Evolutionary conservation across 148 eudicot species (phyloP).

Genomic region (Rhododendron molle): DNA sequence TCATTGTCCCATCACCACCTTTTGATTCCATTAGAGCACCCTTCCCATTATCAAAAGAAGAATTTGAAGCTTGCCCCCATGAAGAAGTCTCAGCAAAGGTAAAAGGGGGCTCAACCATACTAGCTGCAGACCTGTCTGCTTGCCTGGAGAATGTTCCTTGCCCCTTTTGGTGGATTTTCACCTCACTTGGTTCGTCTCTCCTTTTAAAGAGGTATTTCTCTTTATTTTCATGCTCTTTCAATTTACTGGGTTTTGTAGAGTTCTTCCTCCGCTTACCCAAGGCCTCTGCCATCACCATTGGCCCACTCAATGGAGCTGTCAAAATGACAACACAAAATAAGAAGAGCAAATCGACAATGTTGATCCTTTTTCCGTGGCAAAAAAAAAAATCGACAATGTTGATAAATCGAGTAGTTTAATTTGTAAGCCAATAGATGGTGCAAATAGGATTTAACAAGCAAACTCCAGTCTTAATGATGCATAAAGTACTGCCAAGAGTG

Average conservation of each 20-base stretch:
- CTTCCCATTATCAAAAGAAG: neutral
- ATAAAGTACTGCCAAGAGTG: neutral
- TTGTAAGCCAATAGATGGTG: neutral
- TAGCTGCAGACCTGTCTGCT: conserved; percentile 28
- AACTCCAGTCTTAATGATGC: neutral
- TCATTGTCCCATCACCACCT: neutral
- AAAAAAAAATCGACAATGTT: neutral
- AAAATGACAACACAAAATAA: conserved; percentile 16
- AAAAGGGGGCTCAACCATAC: conserved; percentile 9
- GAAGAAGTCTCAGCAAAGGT: conserved; percentile 2
- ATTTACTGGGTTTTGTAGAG: conserved; percentile 43
- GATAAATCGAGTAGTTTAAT: neutral
- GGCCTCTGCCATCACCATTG: conserved; percentile 65
- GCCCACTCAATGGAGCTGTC: conserved; percentile 87
- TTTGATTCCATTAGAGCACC: neutral
- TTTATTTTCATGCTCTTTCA: conserved; percentile 51
- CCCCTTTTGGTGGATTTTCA: conserved; percentile 25
- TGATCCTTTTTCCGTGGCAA: neutral
- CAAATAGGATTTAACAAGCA: neutral
- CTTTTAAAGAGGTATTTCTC: conserved; percentile 75
- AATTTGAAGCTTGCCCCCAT: neutral
- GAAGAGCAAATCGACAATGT: conserved; percentile 4
- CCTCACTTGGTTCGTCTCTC: conserved; percentile 51
- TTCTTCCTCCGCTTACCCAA: conserved; percentile 49
- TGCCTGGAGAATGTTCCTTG: conserved; percentile 28